Conservation (phyloP, 257 asterid species). For the Echium plantagineum region DNA sequence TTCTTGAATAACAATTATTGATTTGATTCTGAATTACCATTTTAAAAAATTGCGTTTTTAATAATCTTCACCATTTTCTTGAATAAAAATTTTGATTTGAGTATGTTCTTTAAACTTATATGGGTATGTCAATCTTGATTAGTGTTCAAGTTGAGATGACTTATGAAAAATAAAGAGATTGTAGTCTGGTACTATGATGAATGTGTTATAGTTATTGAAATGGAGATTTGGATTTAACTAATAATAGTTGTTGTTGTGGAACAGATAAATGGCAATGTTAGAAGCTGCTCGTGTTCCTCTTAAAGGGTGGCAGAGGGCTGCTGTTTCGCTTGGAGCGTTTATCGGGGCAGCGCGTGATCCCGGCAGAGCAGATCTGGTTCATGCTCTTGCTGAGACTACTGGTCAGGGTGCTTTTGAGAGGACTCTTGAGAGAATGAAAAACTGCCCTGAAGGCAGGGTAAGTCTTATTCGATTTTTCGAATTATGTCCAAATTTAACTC, state of each 20-base stretch:
- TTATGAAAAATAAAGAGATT: no score
- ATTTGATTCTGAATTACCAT: no score
- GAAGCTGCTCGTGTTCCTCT: slow-evolving; percentile 6
- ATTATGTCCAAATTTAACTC: no score
- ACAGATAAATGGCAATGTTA: neutral
- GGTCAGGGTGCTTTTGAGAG: slow-evolving; percentile 77
- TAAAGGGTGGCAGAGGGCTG: slow-evolving; percentile 63
- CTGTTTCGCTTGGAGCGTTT: slow-evolving; percentile 88
- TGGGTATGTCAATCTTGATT: no score
- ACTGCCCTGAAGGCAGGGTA: slow-evolving; percentile 72
- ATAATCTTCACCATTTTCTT: no score
- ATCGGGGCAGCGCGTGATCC: slow-evolving; percentile 83
- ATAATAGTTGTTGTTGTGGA: neutral
- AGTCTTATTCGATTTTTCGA: slow-evolving; percentile 7
- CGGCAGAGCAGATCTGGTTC: slow-evolving; percentile 78
- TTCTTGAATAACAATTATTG: no score
- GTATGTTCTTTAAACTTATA: no score
- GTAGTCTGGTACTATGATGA: no score
- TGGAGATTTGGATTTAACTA: neutral
- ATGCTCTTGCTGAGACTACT: slow-evolving; percentile 91
- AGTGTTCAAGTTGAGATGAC: no score
- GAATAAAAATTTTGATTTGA: no score
- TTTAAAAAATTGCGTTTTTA: no score
- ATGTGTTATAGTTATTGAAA: no score
- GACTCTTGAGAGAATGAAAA: slow-evolving; percentile 78